Base-by-base conservation (phyloP, 495 filamentous ascomycete species). In the Opeltia flavorubescens region DNA sequence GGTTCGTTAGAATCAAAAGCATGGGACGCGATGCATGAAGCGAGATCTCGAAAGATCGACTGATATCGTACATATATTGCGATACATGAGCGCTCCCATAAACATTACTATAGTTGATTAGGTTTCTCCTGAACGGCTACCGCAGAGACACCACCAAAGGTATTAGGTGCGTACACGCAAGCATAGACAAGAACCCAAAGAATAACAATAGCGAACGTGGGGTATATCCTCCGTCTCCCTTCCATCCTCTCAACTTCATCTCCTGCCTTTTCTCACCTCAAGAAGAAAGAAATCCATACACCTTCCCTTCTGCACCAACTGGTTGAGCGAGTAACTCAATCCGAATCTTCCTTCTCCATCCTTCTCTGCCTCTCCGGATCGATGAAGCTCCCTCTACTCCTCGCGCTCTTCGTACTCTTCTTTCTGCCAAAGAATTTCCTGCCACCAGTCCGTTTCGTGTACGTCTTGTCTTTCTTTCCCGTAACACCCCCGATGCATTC, bases 401-500 rank as follows among this genome's bases (percentile, higher is more conserved):
- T 55, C 7, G 56, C 59, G 25, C 45, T 51, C 50, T 44, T 51
- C 26, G 47, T 24, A 20, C 64, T 66, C 41, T 61, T 51, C 48
- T 65, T 71, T 17, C 70, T 51, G 15, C 65, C 52, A 20, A 70
- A 60, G 38, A 55, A 60, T 25, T 53, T 46, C 33, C 60, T 62
- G 4, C 62, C 59, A 3, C 53, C 49, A 27, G 34, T 26, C 13
- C 44, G 27, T n/a, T 26, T 35, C 33, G 40, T 24, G n/a, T 44
- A 25, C 21, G 18, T 28, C 39, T 28, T n/a, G 25, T 30, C 28
- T 18, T 34, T 35, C 40, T 42, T 47, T 15, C 39, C 46, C 12
- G 46, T 38, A 29, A 30, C 41, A 11, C 48, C 41, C 18, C 70
- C 73, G 1, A 76, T 40, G 64, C 79, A 89, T 67, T 89, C 84